Evolutionary conservation across 2,329 filamentous ascomycete genomes (phyloP).

Genomic region (Epichloe uncinata): DNA sequence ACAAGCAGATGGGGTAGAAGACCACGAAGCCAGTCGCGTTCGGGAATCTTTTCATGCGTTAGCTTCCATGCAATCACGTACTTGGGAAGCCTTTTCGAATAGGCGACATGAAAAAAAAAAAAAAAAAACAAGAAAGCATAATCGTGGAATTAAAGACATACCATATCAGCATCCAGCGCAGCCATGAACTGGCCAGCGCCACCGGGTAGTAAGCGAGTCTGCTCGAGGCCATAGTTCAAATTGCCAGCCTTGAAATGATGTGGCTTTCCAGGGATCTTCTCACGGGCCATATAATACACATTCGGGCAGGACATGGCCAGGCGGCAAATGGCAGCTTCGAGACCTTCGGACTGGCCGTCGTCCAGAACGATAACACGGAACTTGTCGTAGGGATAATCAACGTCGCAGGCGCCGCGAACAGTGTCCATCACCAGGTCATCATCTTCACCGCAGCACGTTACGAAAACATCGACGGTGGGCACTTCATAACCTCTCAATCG

Average conservation of each 20-base stretch:
- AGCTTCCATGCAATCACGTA: not conserved
- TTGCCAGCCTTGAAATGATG: slow-evolving; percentile 53
- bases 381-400: slow-evolving; percentile 39
- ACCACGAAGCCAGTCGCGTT: slow-evolving; percentile 45
- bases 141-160: slow-evolving; percentile 10
- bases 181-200: slow-evolving; percentile 46
- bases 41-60: slow-evolving; percentile 34
- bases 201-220: slow-evolving; percentile 35
- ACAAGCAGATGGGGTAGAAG: slow-evolving; percentile 42
- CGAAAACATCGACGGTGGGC: slow-evolving; percentile 42
- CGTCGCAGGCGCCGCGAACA: slow-evolving; percentile 36
- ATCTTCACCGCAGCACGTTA: slow-evolving; percentile 46
- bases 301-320: slow-evolving; percentile 31
- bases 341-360: slow-evolving; percentile 33
- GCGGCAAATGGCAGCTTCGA: slow-evolving; percentile 26
- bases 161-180: slow-evolving; percentile 55
- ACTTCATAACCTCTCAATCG: slow-evolving; percentile 33
- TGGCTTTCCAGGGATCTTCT: slow-evolving; percentile 32
- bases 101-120: not conserved
- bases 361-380: slow-evolving; percentile 44
- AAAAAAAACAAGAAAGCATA: not conserved
- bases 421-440: slow-evolving; percentile 44
- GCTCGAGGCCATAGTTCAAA: slow-evolving; percentile 45
- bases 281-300: slow-evolving; percentile 38
- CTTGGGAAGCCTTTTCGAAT: not conserved